Base-by-base conservation (phyloP, 2,329 filamentous ascomycete species). In the Byssochlamys sp. region DNA sequence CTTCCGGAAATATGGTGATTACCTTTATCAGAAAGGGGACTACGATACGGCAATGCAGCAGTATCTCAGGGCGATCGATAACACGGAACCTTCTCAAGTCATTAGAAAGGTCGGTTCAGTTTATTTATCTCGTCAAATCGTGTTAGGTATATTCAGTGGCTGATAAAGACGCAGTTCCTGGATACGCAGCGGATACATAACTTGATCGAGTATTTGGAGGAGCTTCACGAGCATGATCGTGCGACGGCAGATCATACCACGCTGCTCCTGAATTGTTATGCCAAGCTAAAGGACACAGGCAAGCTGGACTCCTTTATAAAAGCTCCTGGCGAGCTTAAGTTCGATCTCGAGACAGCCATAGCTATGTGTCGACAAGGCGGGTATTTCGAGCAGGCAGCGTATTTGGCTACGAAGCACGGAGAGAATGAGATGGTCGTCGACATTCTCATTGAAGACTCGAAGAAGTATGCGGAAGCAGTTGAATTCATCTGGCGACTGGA, bases 1-100 rank as follows among this genome's bases (percentile, higher is more conserved):
- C 58, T 95, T 92, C 68, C 86, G 92, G 58, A 91, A 87, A 69
- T 97, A 96, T 71, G 94, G 92, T 11, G 94, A 99, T 70, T 89
- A 92, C 67, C 75, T 97, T 2, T 97, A 99, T 67, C 90, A 95
- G 63, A 96, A 95, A 67, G 90, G 89, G 3, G 91, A 96, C 68
- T 99, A 92, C 68, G 94, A 99, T 68, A 94, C 89, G 5, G 91
- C 95, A n/a, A 99, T 99, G 95, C 88, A 95, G 66, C 94, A 97
- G 71, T 99, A 99, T 69, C 85, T 99, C 61, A 88, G 90, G 65
- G 92, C 95, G 0, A 96, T 99, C 59, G 91, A 96, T 69, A 94
- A 90, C 59, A 97, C 92, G 0, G 92, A 97, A 67, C 92, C 92
- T 5, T 96, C 92, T 1, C 92, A 96, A 68, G 90, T 97, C 52